Percentiles rank a stretch among this genome's conserved stretches.
phyloP scores from a whole-genome alignment of 148 eudicot genomes.

The Rhododendron griersonianum region DNA sequence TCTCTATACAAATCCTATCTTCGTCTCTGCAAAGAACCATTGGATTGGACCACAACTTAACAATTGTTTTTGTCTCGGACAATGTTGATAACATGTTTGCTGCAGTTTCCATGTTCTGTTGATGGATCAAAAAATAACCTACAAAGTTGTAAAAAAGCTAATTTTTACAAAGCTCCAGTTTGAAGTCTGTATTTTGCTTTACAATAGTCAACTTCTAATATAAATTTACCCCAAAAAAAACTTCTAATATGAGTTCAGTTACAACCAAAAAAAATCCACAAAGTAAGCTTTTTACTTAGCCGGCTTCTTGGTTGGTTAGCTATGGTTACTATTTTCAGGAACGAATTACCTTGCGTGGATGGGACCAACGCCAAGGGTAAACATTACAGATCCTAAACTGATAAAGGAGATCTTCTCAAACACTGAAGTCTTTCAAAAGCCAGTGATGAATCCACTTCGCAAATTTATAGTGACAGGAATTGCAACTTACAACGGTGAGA shows the following conservation, averaged over 20 bases:
- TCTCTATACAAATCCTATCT: neutral
- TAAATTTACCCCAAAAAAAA: no score
- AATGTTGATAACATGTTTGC: neutral
- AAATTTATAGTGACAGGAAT: constrained; percentile 18
- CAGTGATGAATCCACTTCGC: constrained; percentile 14
- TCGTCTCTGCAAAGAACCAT: neutral
- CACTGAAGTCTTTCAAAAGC: constrained; percentile 18
- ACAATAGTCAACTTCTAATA: neutral
- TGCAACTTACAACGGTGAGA: constrained; percentile 23
- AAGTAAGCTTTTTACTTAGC: no score
- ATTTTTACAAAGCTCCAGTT: neutral
- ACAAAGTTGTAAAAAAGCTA: neutral
- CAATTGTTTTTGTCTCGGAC: neutral
- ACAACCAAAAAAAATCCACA: neutral
- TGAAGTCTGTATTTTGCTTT: neutral
- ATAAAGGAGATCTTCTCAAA: constrained; percentile 26
- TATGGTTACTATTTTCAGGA: neutral
- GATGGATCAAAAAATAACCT: neutral
- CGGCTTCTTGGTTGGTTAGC: no score
- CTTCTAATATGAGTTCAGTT: neutral
- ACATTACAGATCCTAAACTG: constrained; percentile 27
- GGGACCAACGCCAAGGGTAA: neutral
- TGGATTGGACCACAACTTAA: neutral
- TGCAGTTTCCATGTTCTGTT: neutral
- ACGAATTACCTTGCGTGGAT: neutral